Conservation (phyloP, 2,329 filamentous ascomycete genomes). For the Didymella lethalis region DNA sequence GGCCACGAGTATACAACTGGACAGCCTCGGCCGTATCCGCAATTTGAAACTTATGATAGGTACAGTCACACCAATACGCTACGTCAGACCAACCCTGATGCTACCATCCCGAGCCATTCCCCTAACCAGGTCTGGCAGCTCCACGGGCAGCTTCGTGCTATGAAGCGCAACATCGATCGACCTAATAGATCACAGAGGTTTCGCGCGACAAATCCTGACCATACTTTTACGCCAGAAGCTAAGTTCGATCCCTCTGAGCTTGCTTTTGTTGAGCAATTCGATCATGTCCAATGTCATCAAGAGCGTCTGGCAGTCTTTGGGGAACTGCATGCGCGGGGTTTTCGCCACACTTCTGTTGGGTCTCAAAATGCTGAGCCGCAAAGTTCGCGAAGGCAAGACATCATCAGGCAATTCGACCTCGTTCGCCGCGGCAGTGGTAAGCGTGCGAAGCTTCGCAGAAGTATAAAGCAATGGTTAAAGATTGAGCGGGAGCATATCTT, state of each 20-base stretch:
- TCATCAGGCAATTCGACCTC: not conserved
- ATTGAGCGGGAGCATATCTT: not conserved
- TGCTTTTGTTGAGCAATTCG: not conserved
- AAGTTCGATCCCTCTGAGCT: not conserved
- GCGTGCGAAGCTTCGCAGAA: not conserved
- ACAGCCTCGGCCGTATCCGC: not conserved
- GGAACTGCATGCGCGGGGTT: not conserved
- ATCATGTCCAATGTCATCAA: not conserved
- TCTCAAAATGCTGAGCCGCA: not conserved
- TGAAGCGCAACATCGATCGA: not conserved
- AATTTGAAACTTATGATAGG: not conserved
- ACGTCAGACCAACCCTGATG: not conserved
- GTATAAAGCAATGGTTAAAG: not conserved
- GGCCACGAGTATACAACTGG: not conserved
- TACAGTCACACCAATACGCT: not conserved
- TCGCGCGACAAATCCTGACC: not conserved
- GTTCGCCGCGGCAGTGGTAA: not conserved
- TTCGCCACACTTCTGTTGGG: not conserved
- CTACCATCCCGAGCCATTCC: not conserved
- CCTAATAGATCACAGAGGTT: not conserved
- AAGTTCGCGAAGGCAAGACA: no score
- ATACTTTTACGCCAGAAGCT: no score
- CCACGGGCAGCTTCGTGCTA: not conserved
- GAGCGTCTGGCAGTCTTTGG: not conserved
- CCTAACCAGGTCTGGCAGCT: not conserved